Base-by-base conservation (phyloP, 2,329 filamentous ascomycete genomes). In the Diplodia intermedia region DNA sequence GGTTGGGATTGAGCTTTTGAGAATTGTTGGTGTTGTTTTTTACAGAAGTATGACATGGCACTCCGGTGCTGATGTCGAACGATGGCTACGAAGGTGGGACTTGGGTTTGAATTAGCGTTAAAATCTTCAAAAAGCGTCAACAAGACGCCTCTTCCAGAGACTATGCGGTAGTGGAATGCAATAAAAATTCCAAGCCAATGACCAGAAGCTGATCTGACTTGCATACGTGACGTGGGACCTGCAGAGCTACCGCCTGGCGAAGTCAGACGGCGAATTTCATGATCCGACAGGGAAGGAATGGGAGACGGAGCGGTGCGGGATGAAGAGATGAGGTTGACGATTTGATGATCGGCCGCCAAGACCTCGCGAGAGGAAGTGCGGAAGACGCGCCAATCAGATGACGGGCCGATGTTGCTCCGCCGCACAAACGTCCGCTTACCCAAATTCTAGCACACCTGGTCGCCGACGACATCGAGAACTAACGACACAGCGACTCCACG, bases 401-500 rank as follows among this genome's bases (percentile, higher is more conserved):
- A 26, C 66, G 66, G 55, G 49, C 66, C 66, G 66, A 67, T 52
- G 65, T 57, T 67, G n/a, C 47, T 61, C 66, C 66, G 55, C 66
- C 66, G 66, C 66, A 61, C 66, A 67, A 60, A 67, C 47, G 53
- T 67, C 65, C 65, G 65, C 65, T 67, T 67, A 60, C 67, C 71
- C 75, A 74, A 75, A 75, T 74, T 74, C 72, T 71, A 71, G 69
- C 70, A 69, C 72, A 69, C 47, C 50, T 49, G 43, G 47, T 67
- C 56, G 72, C 76, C 75, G 74, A 78, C 74, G 75, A 77, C 73
- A 71, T 65, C 62, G 62, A 65, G 55, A 67, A 71, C 74, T 72
- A 69, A 72, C 69, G 69, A 77, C 76, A 67, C 66, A 67, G 66
- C 77, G 76, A 78, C 76, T 73, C 73, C 69, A 72, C 74, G 77